These are phyloP conservation scores for Boechera stricta DNA, from an alignment of 345 rosid genomes.

Conservation along the genomic window DNA sequence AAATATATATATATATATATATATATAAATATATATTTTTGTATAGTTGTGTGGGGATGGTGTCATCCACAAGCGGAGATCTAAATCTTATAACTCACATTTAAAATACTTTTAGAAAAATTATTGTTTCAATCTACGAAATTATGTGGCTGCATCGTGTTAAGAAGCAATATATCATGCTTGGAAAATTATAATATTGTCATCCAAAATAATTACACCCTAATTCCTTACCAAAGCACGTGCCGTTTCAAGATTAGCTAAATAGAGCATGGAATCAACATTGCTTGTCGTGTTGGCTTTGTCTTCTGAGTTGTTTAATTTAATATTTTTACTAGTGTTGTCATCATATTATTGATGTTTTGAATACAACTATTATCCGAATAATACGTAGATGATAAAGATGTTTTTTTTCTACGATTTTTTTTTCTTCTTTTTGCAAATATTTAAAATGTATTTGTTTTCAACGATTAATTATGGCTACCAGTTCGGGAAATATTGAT, in stretches of 20 bases:
- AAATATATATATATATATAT: not conserved
- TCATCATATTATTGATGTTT: slow-evolving; percentile 1
- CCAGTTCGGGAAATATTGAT: not conserved
- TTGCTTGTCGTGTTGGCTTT: slow-evolving; percentile 50
- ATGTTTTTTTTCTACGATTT: not conserved
- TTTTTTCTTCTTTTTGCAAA: not conserved
- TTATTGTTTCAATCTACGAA: not conserved
- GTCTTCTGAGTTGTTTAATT: slow-evolving; percentile 24
- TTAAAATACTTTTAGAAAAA: not conserved
- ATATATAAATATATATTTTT: not conserved
- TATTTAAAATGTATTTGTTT: not conserved
- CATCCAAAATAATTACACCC: slow-evolving; percentile 28
- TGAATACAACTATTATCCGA: not conserved
- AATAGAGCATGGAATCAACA: slow-evolving; percentile 42
- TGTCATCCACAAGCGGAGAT: slow-evolving; percentile 3
- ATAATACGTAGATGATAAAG: not conserved
- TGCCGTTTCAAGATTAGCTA: slow-evolving; percentile 30
- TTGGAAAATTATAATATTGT: not conserved
- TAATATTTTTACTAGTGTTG: slow-evolving; percentile 4
- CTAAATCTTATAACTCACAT: slow-evolving; percentile 9
- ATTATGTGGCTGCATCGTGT: slow-evolving; percentile 7
- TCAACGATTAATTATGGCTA: not conserved
- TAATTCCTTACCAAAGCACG: slow-evolving; percentile 32
- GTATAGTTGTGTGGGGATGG: not conserved
- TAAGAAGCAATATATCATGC: slow-evolving; percentile 29